These are phyloP conservation scores for Schizophyllum amplum DNA, from an alignment of 1,284 basidiomycete genomes.

Conservation along the genomic window DNA sequence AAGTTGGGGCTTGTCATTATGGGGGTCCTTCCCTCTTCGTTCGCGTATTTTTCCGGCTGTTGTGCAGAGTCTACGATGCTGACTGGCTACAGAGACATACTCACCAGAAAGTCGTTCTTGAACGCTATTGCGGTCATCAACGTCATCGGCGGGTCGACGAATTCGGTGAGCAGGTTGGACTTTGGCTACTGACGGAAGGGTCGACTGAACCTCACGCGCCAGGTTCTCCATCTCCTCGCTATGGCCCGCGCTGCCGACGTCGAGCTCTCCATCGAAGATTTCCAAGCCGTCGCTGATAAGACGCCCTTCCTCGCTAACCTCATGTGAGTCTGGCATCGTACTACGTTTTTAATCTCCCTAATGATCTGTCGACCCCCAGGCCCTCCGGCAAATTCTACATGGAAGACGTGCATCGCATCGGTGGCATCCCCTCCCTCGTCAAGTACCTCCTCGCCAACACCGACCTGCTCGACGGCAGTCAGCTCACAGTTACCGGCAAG, in stretches of 20 bases:
- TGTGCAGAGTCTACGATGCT: too few relatives aligned
- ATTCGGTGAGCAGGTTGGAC: conserved; percentile 51
- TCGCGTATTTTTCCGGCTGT: too few relatives aligned
- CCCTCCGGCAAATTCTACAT: conserved; percentile 94
- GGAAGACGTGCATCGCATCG: conserved; percentile 92
- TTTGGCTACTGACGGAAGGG: background rate
- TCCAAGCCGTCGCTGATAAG: conserved; percentile 80
- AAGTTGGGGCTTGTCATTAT: background rate
- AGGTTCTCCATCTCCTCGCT: conserved; percentile 89
- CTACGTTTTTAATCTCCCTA: conserved; percentile 3
- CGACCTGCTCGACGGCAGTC: conserved; percentile 82
- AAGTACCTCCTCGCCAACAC: conserved; percentile 87
- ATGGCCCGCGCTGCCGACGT: conserved; percentile 90
- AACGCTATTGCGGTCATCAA: conserved; percentile 86
- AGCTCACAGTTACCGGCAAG: conserved; percentile 91
- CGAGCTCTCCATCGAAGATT: conserved; percentile 87
- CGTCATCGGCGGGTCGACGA: conserved; percentile 87
- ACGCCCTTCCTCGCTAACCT: conserved; percentile 94
- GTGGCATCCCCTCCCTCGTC: conserved; percentile 77
- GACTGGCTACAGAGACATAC: conserved; percentile 60
- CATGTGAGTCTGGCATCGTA: conserved; percentile 42
- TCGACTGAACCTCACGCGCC: background rate
- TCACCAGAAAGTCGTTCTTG: conserved; percentile 85
- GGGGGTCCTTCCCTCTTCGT: too few relatives aligned
- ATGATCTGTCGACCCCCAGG: conserved; percentile 26